Percentiles rank a stretch among this genome's conserved stretches.
Evolutionary conservation across 768 basidiomycete species (phyloP).

Genomic region (Phylloporus sp.): DNA sequence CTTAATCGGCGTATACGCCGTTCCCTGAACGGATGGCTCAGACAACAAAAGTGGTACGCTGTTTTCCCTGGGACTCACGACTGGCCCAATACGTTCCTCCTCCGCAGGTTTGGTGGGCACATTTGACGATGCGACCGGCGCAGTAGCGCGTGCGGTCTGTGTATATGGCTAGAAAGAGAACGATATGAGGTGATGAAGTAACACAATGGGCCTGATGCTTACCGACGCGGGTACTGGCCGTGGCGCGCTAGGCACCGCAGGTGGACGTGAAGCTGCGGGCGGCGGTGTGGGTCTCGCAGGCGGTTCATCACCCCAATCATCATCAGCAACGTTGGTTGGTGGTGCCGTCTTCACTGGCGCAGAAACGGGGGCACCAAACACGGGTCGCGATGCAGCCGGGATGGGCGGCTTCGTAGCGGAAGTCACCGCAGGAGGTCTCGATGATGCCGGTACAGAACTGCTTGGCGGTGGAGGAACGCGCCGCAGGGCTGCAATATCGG

Average conservation of each 20-base stretch:
- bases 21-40: conserved; percentile 40
- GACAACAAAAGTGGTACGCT: neutral
- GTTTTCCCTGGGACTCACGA: conserved; percentile 33
- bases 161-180: conserved; percentile 18
- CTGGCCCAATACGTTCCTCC: conserved; percentile 80
- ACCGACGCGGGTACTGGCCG: conserved; percentile 38
- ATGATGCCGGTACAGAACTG: neutral
- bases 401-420: conserved; percentile 28
- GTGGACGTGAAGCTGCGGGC: conserved; percentile 45
- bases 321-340: conserved; percentile 42
- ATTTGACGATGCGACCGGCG: conserved; percentile 42
- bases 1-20: conserved; percentile 83
- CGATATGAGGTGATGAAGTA: neutral
- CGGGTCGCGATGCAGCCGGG: conserved; percentile 43
- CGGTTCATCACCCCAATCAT: conserved; percentile 58
- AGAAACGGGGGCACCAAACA: conserved; percentile 42
- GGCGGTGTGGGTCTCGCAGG: conserved; percentile 40
- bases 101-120: conserved; percentile 62
- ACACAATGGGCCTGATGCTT: conserved; percentile 11
- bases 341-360: conserved; percentile 37
- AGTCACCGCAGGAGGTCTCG: neutral
- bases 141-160: conserved; percentile 27
- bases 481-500: conserved; percentile 61
- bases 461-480: conserved; percentile 36
- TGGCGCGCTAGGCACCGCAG: conserved; percentile 38